Evolutionary conservation across 2,329 filamentous ascomycete species (phyloP), one percentile per base, ranked within the genome.

Genomic region (Fusarium transvaalense): DNA sequence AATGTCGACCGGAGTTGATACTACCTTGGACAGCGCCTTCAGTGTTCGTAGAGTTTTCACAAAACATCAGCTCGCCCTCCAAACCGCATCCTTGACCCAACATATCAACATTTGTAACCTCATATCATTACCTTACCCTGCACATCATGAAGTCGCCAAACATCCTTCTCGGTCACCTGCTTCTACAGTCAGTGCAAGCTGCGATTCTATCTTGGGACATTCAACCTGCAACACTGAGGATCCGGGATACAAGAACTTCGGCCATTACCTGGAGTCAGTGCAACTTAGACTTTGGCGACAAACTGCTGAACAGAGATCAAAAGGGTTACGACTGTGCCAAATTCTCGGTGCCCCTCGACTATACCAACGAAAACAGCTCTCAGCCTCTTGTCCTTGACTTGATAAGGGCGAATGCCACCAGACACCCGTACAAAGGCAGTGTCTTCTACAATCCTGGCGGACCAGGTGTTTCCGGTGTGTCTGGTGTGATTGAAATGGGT

Each of bases 371-470:
- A 4, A 43, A 69, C 25, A 74, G 67, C 15, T 71, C 64, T 32
- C 59, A 75, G 37, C 77, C 72, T 0, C 57, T 81, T 10, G 55
- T 64, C 1, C 71, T 82, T 5, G 70, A 78, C 23, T 65, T 82
- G 1, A 42, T 79, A 23, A 78, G 64, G 32, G 66, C 76, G 9
- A 74, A 75, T 3, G 78, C 80, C 1, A 53, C 67, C 3, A 71
- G 71, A 9, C 48, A 75, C 29, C 75, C 77, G 1, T 72, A 71
- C 3, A 76, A 77, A 32, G 79, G 80, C 7, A 80, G 76, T 48
- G 78, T 82, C 32, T 61, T 82, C 6, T 71, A 79, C 55, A 81
- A 82, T 63, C 79, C 79, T 23, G 79, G 80, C 10, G 79, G 79
- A 0, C 79, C 79, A 2, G 79, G 78, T 8, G 39, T 34, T 6